These are phyloP conservation scores for Thelonectria olida DNA, from an alignment of 2,329 filamentous ascomycete genomes.

Conservation along the genomic window DNA sequence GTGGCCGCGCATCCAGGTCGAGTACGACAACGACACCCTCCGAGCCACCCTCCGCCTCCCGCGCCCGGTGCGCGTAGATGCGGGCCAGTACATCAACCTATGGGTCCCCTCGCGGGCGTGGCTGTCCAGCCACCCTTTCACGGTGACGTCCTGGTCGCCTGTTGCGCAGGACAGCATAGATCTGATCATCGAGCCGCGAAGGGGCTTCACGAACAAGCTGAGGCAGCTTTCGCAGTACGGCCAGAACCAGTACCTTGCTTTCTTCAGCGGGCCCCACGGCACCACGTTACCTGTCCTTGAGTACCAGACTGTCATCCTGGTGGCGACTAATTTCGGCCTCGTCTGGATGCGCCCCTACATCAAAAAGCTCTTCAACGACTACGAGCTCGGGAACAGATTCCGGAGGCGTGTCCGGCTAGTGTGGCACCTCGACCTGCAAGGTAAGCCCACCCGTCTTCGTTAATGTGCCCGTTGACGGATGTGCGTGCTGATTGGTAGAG, in stretches of 20 bases:
- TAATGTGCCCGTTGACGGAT: too few species aligned
- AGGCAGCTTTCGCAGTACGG: neutral
- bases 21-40: too few species aligned
- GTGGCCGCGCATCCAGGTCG: too few species aligned
- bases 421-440: neutral
- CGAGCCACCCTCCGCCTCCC: too few species aligned
- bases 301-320: neutral
- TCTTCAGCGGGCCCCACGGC: neutral
- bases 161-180: neutral
- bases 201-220: neutral
- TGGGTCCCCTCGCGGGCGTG: too few species aligned
- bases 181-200: neutral
- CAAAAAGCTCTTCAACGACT: neutral
- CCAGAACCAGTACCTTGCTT: neutral
- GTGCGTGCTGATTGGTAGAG: neutral
- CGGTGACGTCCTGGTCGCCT: neutral
- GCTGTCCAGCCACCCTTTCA: too few species aligned
- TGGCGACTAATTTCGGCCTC: neutral
- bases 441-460: neutral
- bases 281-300: neutral
- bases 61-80: too few species aligned
- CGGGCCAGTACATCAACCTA: too few species aligned
- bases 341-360: neutral
- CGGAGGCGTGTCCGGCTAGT: neutral
- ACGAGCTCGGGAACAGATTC: neutral